Base-by-base conservation (phyloP, 1,284 basidiomycete species). In the Papiliotrema flavescens region DNA sequence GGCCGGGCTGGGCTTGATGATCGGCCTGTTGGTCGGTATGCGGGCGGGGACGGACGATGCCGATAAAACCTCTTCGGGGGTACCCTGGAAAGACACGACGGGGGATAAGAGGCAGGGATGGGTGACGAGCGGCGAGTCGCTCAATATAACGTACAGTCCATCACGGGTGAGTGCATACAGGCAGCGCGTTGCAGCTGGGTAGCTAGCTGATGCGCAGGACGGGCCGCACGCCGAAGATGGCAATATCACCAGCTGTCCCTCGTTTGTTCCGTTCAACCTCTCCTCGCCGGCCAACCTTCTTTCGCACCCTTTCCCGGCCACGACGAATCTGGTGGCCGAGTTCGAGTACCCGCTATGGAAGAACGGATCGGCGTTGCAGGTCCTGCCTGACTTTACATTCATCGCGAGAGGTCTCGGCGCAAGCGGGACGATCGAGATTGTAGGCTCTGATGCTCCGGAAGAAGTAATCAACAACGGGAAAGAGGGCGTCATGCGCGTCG, bases 341-440 rank as follows among this genome's bases (percentile, higher is more conserved):
- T 73, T 68, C 50, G 55, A 55, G n/a, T 69, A 71, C 49, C 66
- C 69, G 3, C 47, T 71, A 24, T 40, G 32, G 20, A 46, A 53
- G 22, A 57, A 61, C 39, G 54, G 52, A 23, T 51, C 46, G 7
- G 48, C 53, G 7, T 59, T 53, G 34, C 54, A 49, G 24, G 57
- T 64, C 34, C 51, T 54, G n/a, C 51, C 57, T 19, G 65, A 62
- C 36, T 53, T 72, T 28, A 67, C 66, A 41, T 63, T 77, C 54
- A 61, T 73, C 23, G 59, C 73, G 0, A 52, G 63, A 9, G 76
- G 76, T 15, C 57, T 76, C 8, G 70, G 68, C 0, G 66, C 73
- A 0, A 64, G 61, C 3, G 76, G 76, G 4, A 71, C 69, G 8
- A 53, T 75, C 4, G 67, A 73, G 51, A 66, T 77, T 49, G 47